Evolutionary conservation across 2,329 filamentous ascomycete genomes (phyloP), one percentile per base, ranked within the genome.

Genomic region (Talaromyces sp.): DNA sequence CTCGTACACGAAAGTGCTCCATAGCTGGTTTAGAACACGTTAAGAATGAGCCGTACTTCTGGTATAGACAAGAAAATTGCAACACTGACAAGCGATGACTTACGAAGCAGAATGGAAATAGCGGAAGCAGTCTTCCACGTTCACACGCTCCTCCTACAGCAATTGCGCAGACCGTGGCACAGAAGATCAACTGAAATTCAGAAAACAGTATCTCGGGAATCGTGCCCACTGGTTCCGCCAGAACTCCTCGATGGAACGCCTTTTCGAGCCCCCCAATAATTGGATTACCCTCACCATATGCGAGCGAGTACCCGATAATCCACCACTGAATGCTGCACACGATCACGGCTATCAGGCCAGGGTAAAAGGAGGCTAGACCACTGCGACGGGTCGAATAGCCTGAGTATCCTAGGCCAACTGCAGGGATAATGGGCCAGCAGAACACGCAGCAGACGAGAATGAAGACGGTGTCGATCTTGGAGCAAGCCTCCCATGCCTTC

Each of bases 261-360:
- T 83, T 78, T 52, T 73, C 78, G 60, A 83, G 76, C 49, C 79
- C 76, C 3, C 82, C 81, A 68, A 84, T 79, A 6, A 83, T 70
- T 5, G 75, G 70, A 33, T 78, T 78, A 31, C 79, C 81, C 37
- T 83, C 79, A 13, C 80, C 79, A 68, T 84, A 84, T 1, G 82
- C 81, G 10, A 84, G 72, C 0, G 79, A 80, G 69, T 84, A 84
- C 1, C 82, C 82, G 27, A 83, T 72, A 37, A 83, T 69, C 67
- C 81, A 84, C 82, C 82, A 84, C 72, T 84, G 82, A 45, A 84
- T 78, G 0, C 80, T 79, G 67, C 82, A 84, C n/a, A 80, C 78
- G 2, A 78, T 78, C 14, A 84, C 79, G 1, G 80, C 76, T 11
- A 84, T 75, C 2, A 84, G 72, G 0, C 82, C 78, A 8, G 82